Evolutionary conservation across 495 filamentous ascomycete species (phyloP).

Genomic region (Haplographium delicatum): DNA sequence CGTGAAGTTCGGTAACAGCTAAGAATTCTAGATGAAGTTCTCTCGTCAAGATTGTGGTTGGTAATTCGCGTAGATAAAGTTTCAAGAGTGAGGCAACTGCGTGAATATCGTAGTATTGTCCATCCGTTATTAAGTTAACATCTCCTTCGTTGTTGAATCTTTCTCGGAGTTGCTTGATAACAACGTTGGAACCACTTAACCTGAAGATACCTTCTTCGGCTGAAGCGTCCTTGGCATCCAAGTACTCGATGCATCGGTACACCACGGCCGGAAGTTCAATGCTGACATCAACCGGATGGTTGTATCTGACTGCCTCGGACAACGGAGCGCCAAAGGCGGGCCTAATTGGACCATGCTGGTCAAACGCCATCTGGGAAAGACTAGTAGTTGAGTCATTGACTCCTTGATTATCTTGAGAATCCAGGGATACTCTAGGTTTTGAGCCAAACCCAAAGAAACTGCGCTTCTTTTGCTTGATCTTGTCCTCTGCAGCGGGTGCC

Average conservation of each 20-base stretch:
- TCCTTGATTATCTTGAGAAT: slow-evolving; percentile 15
- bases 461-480: slow-evolving; percentile 78
- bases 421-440: slow-evolving; percentile 42
- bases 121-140: slow-evolving; percentile 78
- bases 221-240: slow-evolving; percentile 75
- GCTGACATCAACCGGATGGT: slow-evolving; percentile 62
- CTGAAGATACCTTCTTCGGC: slow-evolving; percentile 95
- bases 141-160: slow-evolving; percentile 93
- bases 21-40: slow-evolving; percentile 89
- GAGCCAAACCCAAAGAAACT: slow-evolving; percentile 89
- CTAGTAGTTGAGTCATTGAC: slow-evolving; percentile 33
- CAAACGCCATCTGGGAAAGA: slow-evolving; percentile 32
- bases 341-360: slow-evolving; percentile 54
- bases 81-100: slow-evolving; percentile 94
- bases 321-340: slow-evolving; percentile 84
- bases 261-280: slow-evolving; percentile 88
- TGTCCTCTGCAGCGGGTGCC: slow-evolving; percentile 38
- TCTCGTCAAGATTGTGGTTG: slow-evolving; percentile 81
- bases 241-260: slow-evolving; percentile 92
- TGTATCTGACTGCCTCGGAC: slow-evolving; percentile 78
- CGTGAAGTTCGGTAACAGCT: slow-evolving; percentile 72
- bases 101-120: slow-evolving; percentile 90
- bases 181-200: slow-evolving; percentile 86
- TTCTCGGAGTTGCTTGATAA: slow-evolving; percentile 85
- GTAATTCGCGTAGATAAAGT: slow-evolving; percentile 87